Conservation (phyloP, 1,284 basidiomycete genomes). For the Mycosarcoma mackinlayi region DNA sequence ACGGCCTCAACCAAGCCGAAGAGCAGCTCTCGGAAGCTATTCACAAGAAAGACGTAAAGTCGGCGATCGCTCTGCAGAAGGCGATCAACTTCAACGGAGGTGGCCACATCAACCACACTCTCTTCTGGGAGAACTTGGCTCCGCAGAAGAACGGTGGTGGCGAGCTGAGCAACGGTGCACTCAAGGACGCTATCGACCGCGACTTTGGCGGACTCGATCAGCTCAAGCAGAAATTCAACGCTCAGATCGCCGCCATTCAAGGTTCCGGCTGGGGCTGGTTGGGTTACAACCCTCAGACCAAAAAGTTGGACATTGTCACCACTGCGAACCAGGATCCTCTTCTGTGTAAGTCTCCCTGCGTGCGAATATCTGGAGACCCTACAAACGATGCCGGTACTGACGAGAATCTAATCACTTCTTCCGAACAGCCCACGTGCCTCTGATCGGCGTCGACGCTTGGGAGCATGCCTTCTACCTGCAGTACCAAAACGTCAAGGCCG, state of each 20-base stretch:
- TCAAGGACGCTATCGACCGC: conserved; percentile 64
- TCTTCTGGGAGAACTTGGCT: conserved; percentile 67
- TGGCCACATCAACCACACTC: conserved; percentile 67
- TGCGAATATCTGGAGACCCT: background rate
- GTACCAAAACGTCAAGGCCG: conserved; percentile 67
- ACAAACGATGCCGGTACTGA: background rate
- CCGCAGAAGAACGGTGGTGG: conserved; percentile 63
- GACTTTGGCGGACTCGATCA: conserved; percentile 65
- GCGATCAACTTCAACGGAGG: conserved; percentile 68
- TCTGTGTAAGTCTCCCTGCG: conserved; percentile 34
- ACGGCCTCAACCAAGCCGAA: conserved; percentile 64
- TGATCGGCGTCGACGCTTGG: conserved; percentile 67
- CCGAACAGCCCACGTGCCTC: conserved; percentile 55
- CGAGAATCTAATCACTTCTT: background rate
- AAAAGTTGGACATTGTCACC: conserved; percentile 63
- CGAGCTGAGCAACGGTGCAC: conserved; percentile 53
- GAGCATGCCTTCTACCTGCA: conserved; percentile 68
- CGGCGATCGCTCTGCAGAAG: conserved; percentile 53
- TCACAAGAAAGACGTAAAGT: conserved; percentile 59
- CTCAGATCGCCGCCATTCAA: conserved; percentile 63
- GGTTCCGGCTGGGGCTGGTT: conserved; percentile 68
- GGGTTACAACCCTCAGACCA: conserved; percentile 56
- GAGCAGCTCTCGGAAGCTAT: conserved; percentile 58
- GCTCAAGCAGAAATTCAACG: conserved; percentile 62
- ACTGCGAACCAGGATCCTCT: conserved; percentile 68